Conservation (phyloP, 2,329 filamentous ascomycete genomes). For the Dothistroma pini region DNA sequence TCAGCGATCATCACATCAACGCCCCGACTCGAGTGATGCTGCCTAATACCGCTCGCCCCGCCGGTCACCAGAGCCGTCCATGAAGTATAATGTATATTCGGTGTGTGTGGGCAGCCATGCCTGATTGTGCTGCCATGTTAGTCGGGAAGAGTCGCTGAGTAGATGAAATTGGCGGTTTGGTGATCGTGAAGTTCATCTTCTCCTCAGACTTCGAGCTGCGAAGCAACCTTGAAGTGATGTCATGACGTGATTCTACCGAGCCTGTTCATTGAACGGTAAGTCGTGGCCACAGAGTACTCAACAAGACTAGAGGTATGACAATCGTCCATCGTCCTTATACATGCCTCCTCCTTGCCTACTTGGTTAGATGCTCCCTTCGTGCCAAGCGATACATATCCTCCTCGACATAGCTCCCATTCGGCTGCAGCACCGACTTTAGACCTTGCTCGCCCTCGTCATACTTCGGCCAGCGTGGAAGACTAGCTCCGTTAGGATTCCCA, state of each 20-base stretch:
- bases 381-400: constrained; percentile 20
- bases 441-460: constrained; percentile 14
- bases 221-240: background rate
- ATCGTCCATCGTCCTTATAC: constrained; percentile 10
- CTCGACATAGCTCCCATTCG: constrained; percentile 17
- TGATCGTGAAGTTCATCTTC: background rate
- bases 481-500: constrained; percentile 19
- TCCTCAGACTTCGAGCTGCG: background rate
- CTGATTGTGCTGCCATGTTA: background rate
- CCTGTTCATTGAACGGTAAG: background rate
- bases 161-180: background rate
- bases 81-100: background rate
- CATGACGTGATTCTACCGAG: background rate
- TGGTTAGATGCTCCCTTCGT: constrained; percentile 21
- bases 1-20: constrained; percentile 58
- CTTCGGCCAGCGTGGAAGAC: constrained; percentile 17
- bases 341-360: constrained; percentile 23
- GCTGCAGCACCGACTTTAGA: constrained; percentile 21
- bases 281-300: background rate
- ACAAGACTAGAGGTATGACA: background rate
- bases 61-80: constrained; percentile 59
- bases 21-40: constrained; percentile 54
- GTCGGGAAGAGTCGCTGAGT: background rate
- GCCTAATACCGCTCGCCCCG: constrained; percentile 62
- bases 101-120: background rate